Base-by-base conservation (phyloP, 257 asterid genomes). In the Solanum habrochaites region DNA sequence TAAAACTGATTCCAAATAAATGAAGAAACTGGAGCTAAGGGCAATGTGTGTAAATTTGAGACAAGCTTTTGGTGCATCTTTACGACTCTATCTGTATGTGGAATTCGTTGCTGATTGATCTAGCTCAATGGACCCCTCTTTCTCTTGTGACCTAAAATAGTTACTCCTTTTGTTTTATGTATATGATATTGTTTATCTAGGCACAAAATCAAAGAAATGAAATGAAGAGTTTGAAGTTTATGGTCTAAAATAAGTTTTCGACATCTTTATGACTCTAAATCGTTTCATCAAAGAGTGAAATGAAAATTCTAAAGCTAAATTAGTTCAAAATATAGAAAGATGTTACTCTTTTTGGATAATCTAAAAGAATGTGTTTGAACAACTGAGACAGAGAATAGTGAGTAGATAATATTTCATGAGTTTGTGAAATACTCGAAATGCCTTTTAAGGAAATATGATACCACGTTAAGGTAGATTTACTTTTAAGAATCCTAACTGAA, bases 381-480 rank as follows among this genome's bases (percentile, higher is more conserved):
- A 16, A 52, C 23, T 16, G 0, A 16, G 62, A 52, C 23, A 52
- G 62, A 52, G 62, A 16, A 52, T 52, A 52, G 62, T 52, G n/a
- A 52, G 1, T 52, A 52, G 4, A 52, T 52, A 52, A 0, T 52
- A 52, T 18, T 52, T 52, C 10, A 6, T 52, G n/a, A 52, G 18
- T 52, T 15, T 49, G 21, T 49, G 60, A 52, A 52, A 52, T 52
- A 18, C 7, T 52, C 10, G 1, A 16, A 0, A 52, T 52, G n/a
- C 0, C 9, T 42, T 42, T 42, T 42, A 11, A 52, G 10, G 23
- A 0, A 47, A 52, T 6, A 52, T 52, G 16, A 52, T 6, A 16
- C 10, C 21, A 2, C 1, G 18, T 52, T 52, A 52, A 0, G 2
- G 0, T 52, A 16, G n/a, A 52, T 9, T 1, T 6, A 4, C n/a